A percentile compares a stretch with the other conserved stretches of the same genome.
phyloP scores from a whole-genome alignment of 176 grass and related monocot genomes.

The Areca catechu region DNA sequence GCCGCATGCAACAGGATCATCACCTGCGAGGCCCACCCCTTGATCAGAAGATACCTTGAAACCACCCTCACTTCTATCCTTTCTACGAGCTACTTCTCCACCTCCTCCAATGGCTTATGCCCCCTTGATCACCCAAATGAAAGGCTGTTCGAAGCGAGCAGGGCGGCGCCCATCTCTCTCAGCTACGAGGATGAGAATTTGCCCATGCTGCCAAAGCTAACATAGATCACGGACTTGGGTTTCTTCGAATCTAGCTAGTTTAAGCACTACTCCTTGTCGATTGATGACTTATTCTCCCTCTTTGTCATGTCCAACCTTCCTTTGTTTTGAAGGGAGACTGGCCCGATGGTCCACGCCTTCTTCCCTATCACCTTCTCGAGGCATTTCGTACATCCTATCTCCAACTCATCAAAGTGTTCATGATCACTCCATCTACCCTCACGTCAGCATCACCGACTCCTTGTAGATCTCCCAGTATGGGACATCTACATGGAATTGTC shows the following conservation, averaged over 20 bases:
- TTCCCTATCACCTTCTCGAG: slow-evolving; percentile 19
- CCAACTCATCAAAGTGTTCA: slow-evolving; percentile 78
- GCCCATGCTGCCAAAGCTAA: slow-evolving; percentile 58
- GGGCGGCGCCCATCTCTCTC: slow-evolving; percentile 44
- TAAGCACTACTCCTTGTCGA: slow-evolving; percentile 28
- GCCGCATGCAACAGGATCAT: slow-evolving; percentile 45
- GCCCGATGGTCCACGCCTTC: slow-evolving; percentile 37
- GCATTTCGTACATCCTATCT: slow-evolving; percentile 33
- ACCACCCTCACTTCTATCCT: slow-evolving; percentile 18
- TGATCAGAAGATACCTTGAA: slow-evolving; percentile 29
- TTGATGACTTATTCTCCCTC: slow-evolving; percentile 17
- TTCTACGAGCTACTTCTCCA: slow-evolving; percentile 23
- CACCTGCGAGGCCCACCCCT: slow-evolving; percentile 62
- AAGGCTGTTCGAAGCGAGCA: slow-evolving; percentile 34
- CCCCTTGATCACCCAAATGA: slow-evolving; percentile 51
- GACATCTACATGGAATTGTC: neutral
- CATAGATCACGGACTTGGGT: slow-evolving; percentile 47
- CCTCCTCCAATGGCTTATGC: slow-evolving; percentile 24
- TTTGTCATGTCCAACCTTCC: neutral
- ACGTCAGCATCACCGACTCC: slow-evolving; percentile 27
- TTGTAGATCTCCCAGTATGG: neutral
- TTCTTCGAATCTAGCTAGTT: slow-evolving; percentile 51
- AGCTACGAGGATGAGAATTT: slow-evolving; percentile 31
- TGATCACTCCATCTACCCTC: slow-evolving; percentile 38
- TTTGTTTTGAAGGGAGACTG: slow-evolving; percentile 32